Base-by-base conservation (phyloP, 352 stramenopile genomes). In the Saprolegnia parasitica region DNA sequence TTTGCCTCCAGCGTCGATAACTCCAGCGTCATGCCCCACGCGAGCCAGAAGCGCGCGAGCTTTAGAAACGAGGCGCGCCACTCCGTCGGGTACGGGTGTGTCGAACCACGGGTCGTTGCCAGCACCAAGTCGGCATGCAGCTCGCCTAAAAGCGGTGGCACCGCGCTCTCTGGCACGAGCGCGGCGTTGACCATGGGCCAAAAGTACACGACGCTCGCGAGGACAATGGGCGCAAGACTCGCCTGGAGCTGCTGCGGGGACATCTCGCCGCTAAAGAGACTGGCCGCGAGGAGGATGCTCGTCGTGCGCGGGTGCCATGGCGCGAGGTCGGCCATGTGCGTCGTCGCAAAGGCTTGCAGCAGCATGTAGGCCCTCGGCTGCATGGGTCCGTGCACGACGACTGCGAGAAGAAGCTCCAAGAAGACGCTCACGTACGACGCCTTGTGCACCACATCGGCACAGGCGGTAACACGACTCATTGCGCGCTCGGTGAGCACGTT, bases 301-400 rank as follows among this genome's bases (percentile, higher is more conserved):
- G 57, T 52, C 13, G 47, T 21, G 21, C 57, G 57, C 13, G 57
- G 57, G 10, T 29, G 57, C 57, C 57, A 65, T 5, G 57, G 57
- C 18, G 57, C 37, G n/a, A 50, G 29, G 11, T 16, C 20, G 15
- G 23, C 13, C 11, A 65, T 13, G 37, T 65, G 57, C 18, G 18
- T 16, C 35, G 18, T 50, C 37, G 40, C 40, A 20, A 65, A 52
- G 6, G 57, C 10, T 16, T 26, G n/a, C 4, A 65, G 24, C 18
- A 32, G 16, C 4, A 5, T 5, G 8, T 52, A 32, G 35, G 37
- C 24, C 21, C 47, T 65, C 13, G 32, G 57, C 20, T 24, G 57
- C 8, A n/a, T 20, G 3, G 32, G 57, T 52, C 26, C 18, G 20
- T 21, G 29, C 29, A 49, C 42, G 42, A n/a, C 13, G 11, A 49